Evolutionary conservation across 2,329 filamentous ascomycete species (phyloP).

Genomic region (Didymella keratinophila): DNA sequence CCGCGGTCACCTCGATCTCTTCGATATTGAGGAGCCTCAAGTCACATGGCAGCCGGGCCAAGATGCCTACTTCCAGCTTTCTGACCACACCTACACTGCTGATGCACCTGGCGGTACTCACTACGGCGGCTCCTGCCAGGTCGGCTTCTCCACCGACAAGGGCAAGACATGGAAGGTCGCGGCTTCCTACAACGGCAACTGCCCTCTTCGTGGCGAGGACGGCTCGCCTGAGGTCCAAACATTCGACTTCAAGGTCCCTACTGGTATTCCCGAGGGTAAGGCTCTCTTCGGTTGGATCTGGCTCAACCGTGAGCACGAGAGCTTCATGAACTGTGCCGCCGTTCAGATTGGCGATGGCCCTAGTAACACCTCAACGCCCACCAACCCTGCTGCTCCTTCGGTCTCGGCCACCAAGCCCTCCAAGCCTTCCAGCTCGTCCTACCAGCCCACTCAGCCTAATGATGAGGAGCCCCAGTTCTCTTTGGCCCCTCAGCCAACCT

Average conservation of each 20-base stretch:
- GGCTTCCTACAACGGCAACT: conserved; percentile 57
- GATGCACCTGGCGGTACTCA: conserved; percentile 51
- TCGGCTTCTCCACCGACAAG: conserved; percentile 55
- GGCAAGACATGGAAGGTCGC: conserved; percentile 57
- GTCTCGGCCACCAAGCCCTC: conserved; percentile 26
- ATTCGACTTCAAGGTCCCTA: conserved; percentile 57
- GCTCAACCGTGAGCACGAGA: conserved; percentile 58
- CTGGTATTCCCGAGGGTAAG: conserved; percentile 53
- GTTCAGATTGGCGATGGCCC: conserved; percentile 51
- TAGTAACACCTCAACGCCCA: conserved; percentile 26
- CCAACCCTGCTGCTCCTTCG: conserved; percentile 22
- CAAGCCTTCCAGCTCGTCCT: conserved; percentile 19
- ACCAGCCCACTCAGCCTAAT: conserved; percentile 21
- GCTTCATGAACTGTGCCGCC: conserved; percentile 56
- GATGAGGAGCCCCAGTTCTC: conserved; percentile 10
- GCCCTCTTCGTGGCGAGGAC: conserved; percentile 52
- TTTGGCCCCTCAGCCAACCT: conserved; percentile 10
- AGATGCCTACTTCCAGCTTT: conserved; percentile 50
- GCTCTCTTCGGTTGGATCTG: conserved; percentile 58
- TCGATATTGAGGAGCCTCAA: conserved; percentile 54
- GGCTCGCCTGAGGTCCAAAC: conserved; percentile 53
- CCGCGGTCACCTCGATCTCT: conserved; percentile 55
- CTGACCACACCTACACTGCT: conserved; percentile 45
- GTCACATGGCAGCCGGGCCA: conserved; percentile 55
- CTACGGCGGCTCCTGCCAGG: conserved; percentile 58